Evolutionary conservation across 192 early-diverging fungal species (phyloP), one percentile per base, ranked within the genome.

Genomic region (Kickxella alabastrina): DNA sequence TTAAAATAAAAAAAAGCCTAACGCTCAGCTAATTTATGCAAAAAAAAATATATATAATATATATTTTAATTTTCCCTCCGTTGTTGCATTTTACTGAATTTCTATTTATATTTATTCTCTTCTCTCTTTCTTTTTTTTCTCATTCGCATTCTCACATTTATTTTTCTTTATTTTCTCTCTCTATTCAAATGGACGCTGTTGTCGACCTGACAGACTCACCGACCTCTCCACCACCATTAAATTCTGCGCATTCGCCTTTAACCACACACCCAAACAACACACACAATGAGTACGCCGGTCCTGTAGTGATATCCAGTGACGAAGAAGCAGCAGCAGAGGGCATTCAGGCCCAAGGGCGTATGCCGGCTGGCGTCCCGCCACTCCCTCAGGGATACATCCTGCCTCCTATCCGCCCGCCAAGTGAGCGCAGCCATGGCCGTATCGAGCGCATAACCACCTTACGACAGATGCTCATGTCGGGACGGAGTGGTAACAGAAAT

Each of bases 391-490:
- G 66, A 26, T 61, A 48, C 44, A 40, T 69, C 3, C 35, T 69
- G 54, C 54, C 66, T 22, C 66, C 59, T 31, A 57, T 69, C 7
- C 52, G 49, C 17, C 49, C 31, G 31, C 31, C 31, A 32, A 32
- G 6, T 32, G 6, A 32, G 12, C 31, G 12, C 31, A 32, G 12
- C 31, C 31, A 6, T 32, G 69, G 65, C 57, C 46, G 69, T 15
- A 72, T 72, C 40, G 69, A 72, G 62, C 46, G 69, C 15, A 72
- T 72, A 49, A 57, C 62, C 28, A 72, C 69, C 1, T 49, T 72
- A 21, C 61, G 69, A 21, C 62, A 72, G 10, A 43, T 72, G 6
- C 49, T 72, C 15, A 52, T 51, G 22, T 14, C 43, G 5, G 14
- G 43, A 4, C 43, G 43, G 22, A 19, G 43, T 14, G 13, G 12